Evolutionary conservation across 2,329 filamentous ascomycete species (phyloP), one percentile per base, ranked within the genome.

Genomic region (Blastomyces gilchristii): DNA sequence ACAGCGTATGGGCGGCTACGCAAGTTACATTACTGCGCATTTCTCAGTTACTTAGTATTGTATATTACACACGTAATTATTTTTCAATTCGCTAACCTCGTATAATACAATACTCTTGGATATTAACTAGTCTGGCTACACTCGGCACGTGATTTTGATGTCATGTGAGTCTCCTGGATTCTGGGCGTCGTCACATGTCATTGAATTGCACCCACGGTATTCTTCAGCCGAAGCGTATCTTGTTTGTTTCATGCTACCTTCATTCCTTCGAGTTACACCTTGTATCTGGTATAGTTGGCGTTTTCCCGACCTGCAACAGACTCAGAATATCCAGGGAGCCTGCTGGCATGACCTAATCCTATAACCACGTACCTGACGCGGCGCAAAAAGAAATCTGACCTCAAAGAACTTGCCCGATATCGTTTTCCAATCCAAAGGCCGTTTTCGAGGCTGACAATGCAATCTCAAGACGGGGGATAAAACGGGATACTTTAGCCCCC

Each of bases 141-240:
- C n/a, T 22, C n/a, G n/a, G n/a, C 37, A 58, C 37, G 37, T 58
- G 54, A 41, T 43, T 37, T n/a, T 1, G 1, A 39, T 41, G 37
- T 41, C 34, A 57, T 56, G 53, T 56, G 53, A 56, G 28, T 39
- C 53, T 57, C 54, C n/a, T n/a, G 9, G n/a, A 16, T 58, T 58
- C 37, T 43, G 3, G 37, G 34, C 22, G 22, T 41, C 54, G 37
- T 58, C 54, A 58, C 54, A 58, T 58, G 54, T 28, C 22, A 43
- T 25, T 8, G 37, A 37, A 34, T n/a, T 12, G 28, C 16, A 9
- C 9, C 34, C 8, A 28, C n/a, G 18, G n/a, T 9, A 14, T 57
- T 22, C 34, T n/a, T 22, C 37, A 16, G n/a, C 54, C 31, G 31
- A 53, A 53, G 37, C 37, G 50, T 34, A 53, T 31, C n/a, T 12